Percentiles rank a stretch among this genome's conserved stretches.
These are phyloP conservation scores for Pseudogymnoascus sp. DNA, from an alignment of 2,329 filamentous ascomycete species.

Conservation along the genomic window DNA sequence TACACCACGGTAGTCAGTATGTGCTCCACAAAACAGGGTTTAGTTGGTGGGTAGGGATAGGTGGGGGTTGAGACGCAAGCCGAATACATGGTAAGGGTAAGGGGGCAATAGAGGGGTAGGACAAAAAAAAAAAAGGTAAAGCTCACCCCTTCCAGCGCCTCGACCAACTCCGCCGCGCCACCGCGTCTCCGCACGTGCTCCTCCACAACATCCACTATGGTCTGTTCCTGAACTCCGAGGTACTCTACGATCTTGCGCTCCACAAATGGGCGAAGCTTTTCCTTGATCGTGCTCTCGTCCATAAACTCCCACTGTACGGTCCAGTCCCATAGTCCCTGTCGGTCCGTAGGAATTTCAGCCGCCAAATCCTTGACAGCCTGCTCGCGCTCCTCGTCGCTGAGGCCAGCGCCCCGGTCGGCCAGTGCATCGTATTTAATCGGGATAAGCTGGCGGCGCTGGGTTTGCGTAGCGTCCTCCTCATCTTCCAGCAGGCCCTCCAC, in stretches of 20 bases:
- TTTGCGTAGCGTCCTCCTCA: conserved; percentile 71
- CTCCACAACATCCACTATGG: conserved; percentile 87
- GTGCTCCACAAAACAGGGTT: conserved; percentile 7
- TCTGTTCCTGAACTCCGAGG: conserved; percentile 90
- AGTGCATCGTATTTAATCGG: conserved; percentile 71
- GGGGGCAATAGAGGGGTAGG: neutral
- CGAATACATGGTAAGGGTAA: neutral
- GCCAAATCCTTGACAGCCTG: conserved; percentile 76
- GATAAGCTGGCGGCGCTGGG: conserved; percentile 65
- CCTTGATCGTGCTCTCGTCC: conserved; percentile 69
- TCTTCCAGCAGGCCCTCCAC: conserved; percentile 92
- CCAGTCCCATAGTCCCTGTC: conserved; percentile 85
- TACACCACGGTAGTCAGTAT: conserved; percentile 25
- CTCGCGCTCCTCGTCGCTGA: conserved; percentile 80
- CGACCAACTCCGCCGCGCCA: conserved; percentile 69
- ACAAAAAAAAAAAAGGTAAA: conserved; percentile 10
- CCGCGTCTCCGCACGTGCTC: conserved; percentile 72
- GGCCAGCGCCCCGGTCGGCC: conserved; percentile 52
- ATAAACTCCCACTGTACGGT: conserved; percentile 86
- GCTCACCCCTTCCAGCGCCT: conserved; percentile 75
- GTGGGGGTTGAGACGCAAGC: conserved; percentile 27
- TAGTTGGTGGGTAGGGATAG: neutral
- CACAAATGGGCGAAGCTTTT: conserved; percentile 88
- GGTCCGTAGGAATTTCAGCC: conserved; percentile 80
- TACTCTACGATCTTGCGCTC: conserved; percentile 98